Base-by-base conservation (phyloP, 1,284 basidiomycete species). In the Ceratobasidium sp. region DNA sequence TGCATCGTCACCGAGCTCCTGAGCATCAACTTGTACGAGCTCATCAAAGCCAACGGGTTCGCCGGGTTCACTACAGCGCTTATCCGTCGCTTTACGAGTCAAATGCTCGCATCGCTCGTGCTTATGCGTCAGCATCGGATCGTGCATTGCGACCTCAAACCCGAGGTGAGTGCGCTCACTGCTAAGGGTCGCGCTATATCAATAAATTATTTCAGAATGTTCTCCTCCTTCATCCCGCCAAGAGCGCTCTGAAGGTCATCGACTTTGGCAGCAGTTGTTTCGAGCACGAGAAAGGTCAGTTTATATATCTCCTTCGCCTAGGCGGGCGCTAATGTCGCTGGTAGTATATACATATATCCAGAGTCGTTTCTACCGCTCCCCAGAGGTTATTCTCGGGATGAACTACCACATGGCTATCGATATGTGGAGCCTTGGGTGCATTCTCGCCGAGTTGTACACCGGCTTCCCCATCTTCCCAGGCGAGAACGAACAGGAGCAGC, bases 131-230 rank as follows among this genome's bases (percentile, higher is more conserved):
- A 96, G 76, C 96, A 98, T 82, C 89, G 94, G 61, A 95, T 99
- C 74, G 97, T 99, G n/a, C 97, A 99, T 80, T 99, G 97, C 78
- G 97, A 99, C 82, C 83, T 99, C 76, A 99, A 99, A 82, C 97
- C 97, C 18, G 97, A 99, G 87, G 94, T 91, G 75, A 74, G 85
- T 30, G 40, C 16, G n/a, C 12, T 14, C 1, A 18, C 44, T 28
- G 63, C 46, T 33, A 36, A 40, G 25, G 56, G 48, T 14, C 12
- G 16, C 33, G 64, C 49, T 40, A 12, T 42, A 53, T 38, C n/a
- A 28, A 16, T 12, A 75, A 8, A 71, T 48, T 73, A 23, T 64
- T 25, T 5, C 75, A 96, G 94, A 99, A 99, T 78, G 95, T 99
- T 54, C 83, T 99, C 6, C 84, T 99, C 60, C 89, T 90, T 70